Evolutionary conservation across 2,329 filamentous ascomycete genomes (phyloP).

Genomic region (Cladorrhinum sp.): DNA sequence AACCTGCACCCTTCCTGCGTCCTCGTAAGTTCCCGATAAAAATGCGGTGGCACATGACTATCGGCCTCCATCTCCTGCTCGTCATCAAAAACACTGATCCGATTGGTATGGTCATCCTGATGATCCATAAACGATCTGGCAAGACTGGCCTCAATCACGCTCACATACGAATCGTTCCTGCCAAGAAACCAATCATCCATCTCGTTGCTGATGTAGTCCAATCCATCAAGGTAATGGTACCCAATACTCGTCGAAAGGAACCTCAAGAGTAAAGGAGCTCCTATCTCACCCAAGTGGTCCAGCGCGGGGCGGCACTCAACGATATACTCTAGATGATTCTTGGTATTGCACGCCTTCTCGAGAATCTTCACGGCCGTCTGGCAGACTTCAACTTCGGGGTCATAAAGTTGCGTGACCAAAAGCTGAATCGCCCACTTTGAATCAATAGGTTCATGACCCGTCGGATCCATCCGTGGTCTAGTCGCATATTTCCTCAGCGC

Average conservation of each 20-base stretch:
- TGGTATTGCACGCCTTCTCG: slow-evolving; percentile 94
- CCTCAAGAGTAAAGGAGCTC: slow-evolving; percentile 83
- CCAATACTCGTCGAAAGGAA: slow-evolving; percentile 96
- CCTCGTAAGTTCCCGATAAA: slow-evolving; percentile 91
- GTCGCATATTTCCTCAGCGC: slow-evolving; percentile 83
- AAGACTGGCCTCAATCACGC: slow-evolving; percentile 90
- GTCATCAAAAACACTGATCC: slow-evolving; percentile 58
- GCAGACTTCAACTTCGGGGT: slow-evolving; percentile 94
- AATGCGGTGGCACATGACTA: slow-evolving; percentile 84
- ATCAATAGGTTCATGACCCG: slow-evolving; percentile 53
- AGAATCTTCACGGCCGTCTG: slow-evolving; percentile 95
- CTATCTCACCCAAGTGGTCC: slow-evolving; percentile 94
- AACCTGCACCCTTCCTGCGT: slow-evolving; percentile 90
- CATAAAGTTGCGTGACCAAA: slow-evolving; percentile 96
- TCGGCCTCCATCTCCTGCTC: slow-evolving; percentile 53
- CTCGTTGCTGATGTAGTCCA: slow-evolving; percentile 98
- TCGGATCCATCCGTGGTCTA: slow-evolving; percentile 40
- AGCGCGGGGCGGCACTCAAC: slow-evolving; percentile 93
- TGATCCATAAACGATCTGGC: slow-evolving; percentile 77
- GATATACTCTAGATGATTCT: slow-evolving; percentile 87
- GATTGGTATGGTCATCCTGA: slow-evolving; percentile 55
- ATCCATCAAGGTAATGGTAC: slow-evolving; percentile 92
- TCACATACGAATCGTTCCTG: slow-evolving; percentile 93
- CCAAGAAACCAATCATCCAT: slow-evolving; percentile 99
- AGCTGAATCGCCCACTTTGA: slow-evolving; percentile 95